phyloP scores from a whole-genome alignment of 352 stramenopile species.

The Phytophthora cryptogea region DNA sequence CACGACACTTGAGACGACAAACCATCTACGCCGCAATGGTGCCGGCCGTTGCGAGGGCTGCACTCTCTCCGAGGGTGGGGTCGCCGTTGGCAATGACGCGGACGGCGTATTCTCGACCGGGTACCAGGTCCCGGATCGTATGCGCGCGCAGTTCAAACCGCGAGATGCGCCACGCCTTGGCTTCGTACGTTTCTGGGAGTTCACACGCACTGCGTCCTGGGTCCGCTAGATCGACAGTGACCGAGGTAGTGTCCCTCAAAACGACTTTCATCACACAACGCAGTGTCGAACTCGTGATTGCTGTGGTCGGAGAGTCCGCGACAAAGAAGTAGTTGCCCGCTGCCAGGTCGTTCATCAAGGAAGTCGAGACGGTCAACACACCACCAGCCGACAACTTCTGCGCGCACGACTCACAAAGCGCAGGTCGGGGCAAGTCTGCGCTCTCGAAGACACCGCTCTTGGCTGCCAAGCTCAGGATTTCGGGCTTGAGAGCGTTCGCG shows the following conservation, averaged over 20 bases:
- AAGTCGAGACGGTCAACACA: constrained; percentile 48
- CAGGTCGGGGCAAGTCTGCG: constrained; percentile 28
- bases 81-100: constrained; percentile 50
- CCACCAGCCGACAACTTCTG: constrained; percentile 48
- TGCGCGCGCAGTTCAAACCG: constrained; percentile 67
- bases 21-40: constrained; percentile 22
- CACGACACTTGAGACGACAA: too few species aligned
- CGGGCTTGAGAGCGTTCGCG: constrained; percentile 29
- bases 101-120: constrained; percentile 72
- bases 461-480: constrained; percentile 54
- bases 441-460: constrained; percentile 36
- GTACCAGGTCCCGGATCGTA: constrained; percentile 60
- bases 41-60: constrained; percentile 24
- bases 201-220: constrained; percentile 39
- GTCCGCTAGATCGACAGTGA: constrained; percentile 38
- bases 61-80: constrained; percentile 42
- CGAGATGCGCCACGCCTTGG: constrained; percentile 60
- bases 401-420: constrained; percentile 57
- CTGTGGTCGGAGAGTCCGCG: constrained; percentile 44
- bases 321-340: constrained; percentile 62
- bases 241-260: constrained; percentile 8
- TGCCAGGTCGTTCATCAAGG: constrained; percentile 26
- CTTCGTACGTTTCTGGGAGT: constrained; percentile 50
- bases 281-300: constrained; percentile 11
- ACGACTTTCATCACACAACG: constrained; percentile 59